Percentiles rank a stretch among this genome's conserved stretches.
Evolutionary conservation across 83 land plant species (phyloP).

Genomic region (Picea abies): DNA sequence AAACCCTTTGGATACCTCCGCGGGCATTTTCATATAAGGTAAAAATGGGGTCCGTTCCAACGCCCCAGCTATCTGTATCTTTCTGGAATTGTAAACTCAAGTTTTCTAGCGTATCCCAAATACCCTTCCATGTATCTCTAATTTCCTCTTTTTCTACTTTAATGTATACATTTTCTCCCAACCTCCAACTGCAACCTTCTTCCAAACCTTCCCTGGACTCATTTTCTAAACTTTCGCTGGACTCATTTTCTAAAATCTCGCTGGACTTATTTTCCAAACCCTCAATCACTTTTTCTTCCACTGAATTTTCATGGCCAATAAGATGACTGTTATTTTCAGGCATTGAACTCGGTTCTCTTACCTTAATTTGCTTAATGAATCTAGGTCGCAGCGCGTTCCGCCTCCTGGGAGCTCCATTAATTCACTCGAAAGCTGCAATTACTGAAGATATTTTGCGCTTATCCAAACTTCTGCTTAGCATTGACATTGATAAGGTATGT

Average conservation of each 20-base stretch:
- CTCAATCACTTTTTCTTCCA: neutral
- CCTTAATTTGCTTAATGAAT: conserved; percentile 22
- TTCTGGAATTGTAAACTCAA: conserved; percentile 46
- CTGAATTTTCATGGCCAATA: neutral
- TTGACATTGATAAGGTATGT: neutral
- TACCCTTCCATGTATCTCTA: conserved; percentile 15
- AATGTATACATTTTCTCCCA: neutral
- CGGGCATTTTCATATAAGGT: conserved; percentile 37
- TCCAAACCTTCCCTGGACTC: neutral
- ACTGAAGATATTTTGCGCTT: neutral
- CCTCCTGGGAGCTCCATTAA: conserved; percentile 17
- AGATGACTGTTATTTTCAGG: neutral
- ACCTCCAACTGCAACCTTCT: neutral
- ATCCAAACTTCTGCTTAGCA: neutral
- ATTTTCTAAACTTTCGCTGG: conserved; percentile 1
- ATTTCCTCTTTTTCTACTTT: neutral
- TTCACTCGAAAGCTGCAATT: neutral
- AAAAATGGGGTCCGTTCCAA: conserved; percentile 63
- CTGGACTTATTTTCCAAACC: neutral
- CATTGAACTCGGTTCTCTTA: conserved; percentile 7
- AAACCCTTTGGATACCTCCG: conserved; percentile 42
- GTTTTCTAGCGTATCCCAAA: conserved; percentile 36
- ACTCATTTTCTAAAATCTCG: conserved; percentile 3
- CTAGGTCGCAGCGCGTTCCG: conserved; percentile 47
- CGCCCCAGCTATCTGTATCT: conserved; percentile 56